Evolutionary conservation across 345 rosid genomes (phyloP), one percentile per base, ranked within the genome.

Genomic region (Syzygium oleosum): DNA sequence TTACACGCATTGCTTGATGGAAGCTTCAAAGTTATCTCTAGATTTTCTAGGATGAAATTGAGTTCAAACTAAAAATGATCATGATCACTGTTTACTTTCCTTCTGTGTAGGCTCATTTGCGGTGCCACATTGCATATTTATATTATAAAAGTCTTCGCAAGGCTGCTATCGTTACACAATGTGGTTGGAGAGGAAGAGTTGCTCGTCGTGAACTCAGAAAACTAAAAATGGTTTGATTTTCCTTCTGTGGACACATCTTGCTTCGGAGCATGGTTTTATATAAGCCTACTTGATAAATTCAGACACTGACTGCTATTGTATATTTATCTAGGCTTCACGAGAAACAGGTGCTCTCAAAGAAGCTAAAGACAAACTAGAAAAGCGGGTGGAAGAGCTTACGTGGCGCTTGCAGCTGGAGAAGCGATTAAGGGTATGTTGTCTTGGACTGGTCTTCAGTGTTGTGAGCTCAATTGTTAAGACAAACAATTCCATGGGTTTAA

Each of bases 261-360:
- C n/a, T 52, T 84, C 21, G 46, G 10, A 51, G 53, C 23, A 51
- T 52, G 27, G 77, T 88, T 65, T 34, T 56, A 25, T 85, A 29
- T 31, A 55, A 65, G 83, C 15, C 12, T 52, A n/a, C 41, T 65
- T 52, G 29, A 43, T 86, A 68, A 22, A 34, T 52, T 86, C 43
- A 27, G 43, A 58, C 25, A 12, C n/a, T 87, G n/a, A 78, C 34
- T 87, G 13, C 27, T 38, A 38, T 43, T 87, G 34, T 86, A 58
- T 53, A 90, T 89, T 92, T 61, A 89, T 89, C 77, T 92, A 98
- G 99, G 99, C 98, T 53, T 92, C 98, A 52, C 93, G 96, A 87
- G 99, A 98, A 90, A 98, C 99, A 6, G 99, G 99, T 54, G 99
- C 99, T 86, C 98, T 98, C 54, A 94, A 96, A 94, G 99, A 97